These are phyloP conservation scores for Tulasnella sp. DNA, from an alignment of 768 basidiomycete genomes.

Conservation along the genomic window DNA sequence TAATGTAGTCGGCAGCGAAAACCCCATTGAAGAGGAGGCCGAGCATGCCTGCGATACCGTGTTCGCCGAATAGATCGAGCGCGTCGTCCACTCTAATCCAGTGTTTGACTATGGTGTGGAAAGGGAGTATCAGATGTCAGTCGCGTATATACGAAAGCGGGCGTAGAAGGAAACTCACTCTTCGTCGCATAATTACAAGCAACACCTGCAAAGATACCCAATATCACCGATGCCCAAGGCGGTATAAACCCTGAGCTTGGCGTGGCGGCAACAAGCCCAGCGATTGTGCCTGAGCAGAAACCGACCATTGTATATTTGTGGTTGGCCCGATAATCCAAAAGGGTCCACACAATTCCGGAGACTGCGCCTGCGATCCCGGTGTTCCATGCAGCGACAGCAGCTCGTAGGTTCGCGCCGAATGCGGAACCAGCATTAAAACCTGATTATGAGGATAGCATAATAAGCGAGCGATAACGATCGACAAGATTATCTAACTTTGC, in stretches of 20 bases:
- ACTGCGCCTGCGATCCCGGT: slow-evolving; percentile 76
- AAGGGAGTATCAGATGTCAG: slow-evolving; percentile 13
- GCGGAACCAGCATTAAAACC: slow-evolving; percentile 91
- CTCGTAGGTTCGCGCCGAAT: slow-evolving; percentile 79
- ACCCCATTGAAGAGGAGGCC: slow-evolving; percentile 65
- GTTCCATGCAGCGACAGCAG: slow-evolving; percentile 78
- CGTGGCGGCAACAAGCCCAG: slow-evolving; percentile 80
- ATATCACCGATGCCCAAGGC: slow-evolving; percentile 64
- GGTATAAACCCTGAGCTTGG: slow-evolving; percentile 77
- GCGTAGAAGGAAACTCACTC: slow-evolving; percentile 37
- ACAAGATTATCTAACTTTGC: neutral
- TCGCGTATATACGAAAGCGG: neutral
- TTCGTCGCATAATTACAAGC: slow-evolving; percentile 80
- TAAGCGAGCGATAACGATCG: too few species aligned
- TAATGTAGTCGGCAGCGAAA: slow-evolving; percentile 57
- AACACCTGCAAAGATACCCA: slow-evolving; percentile 62
- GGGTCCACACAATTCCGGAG: slow-evolving; percentile 27
- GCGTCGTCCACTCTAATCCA: slow-evolving; percentile 71
- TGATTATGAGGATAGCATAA: neutral
- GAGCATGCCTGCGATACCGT: slow-evolving; percentile 74
- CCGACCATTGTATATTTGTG: slow-evolving; percentile 83
- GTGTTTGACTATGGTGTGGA: slow-evolving; percentile 45
- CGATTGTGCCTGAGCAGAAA: slow-evolving; percentile 84
- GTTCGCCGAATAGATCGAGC: slow-evolving; percentile 85
- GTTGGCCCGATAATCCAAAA: slow-evolving; percentile 69